Evolutionary conservation across 306 rosid genomes (phyloP).

Genomic region (Dryas octopetala): DNA sequence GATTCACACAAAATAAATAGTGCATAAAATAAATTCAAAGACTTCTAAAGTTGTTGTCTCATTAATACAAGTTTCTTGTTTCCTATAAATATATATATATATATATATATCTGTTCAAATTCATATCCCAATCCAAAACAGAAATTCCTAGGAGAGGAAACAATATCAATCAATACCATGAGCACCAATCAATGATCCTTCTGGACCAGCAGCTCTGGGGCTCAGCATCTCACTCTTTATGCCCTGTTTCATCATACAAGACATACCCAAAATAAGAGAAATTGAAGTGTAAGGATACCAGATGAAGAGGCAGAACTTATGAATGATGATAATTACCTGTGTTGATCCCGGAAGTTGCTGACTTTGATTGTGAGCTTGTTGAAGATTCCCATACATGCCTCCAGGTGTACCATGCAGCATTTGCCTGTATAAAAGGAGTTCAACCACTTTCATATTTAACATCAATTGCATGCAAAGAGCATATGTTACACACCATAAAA

Average conservation of each 20-base stretch:
- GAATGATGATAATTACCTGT: constrained; percentile 35
- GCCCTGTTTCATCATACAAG: constrained; percentile 51
- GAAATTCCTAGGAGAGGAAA: background rate
- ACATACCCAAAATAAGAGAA: constrained; percentile 22
- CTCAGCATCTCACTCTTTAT: constrained; percentile 45
- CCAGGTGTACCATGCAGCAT: constrained; percentile 40
- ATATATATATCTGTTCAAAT: background rate
- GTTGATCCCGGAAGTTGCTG: constrained; percentile 52
- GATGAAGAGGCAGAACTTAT: constrained; percentile 18
- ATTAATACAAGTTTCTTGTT: too few species aligned
- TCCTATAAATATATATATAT: too few species aligned
- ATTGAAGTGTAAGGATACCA: background rate
- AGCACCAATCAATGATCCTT: constrained; percentile 47
- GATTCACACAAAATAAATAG: too few species aligned
- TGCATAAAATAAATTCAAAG: background rate
- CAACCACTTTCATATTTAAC: constrained; percentile 26
- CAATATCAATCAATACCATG: constrained; percentile 35
- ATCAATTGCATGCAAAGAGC: constrained; percentile 3
- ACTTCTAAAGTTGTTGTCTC: background rate
- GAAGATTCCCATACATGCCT: constrained; percentile 42
- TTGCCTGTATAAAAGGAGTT: constrained; percentile 49
- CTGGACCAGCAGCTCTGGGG: constrained; percentile 39
- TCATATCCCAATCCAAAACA: background rate
- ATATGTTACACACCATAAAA: constrained; percentile 1
- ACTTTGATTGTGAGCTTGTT: constrained; percentile 43